Base-by-base conservation (phyloP, 2,329 filamentous ascomycete genomes). In the Sarocladium brachiariae region DNA sequence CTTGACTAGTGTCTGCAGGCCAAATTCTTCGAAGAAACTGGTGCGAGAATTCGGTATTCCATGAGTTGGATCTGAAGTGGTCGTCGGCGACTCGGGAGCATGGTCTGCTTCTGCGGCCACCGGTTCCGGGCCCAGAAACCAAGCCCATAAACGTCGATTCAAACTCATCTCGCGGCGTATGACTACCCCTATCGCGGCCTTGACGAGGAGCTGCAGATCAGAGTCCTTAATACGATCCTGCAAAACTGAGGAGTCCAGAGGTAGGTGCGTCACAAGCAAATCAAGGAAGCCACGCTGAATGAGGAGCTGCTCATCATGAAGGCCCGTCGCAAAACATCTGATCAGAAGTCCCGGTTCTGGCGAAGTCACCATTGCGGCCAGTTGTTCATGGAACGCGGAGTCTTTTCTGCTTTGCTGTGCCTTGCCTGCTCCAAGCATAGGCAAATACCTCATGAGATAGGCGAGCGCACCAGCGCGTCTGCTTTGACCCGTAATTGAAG, bases 201-300 rank as follows among this genome's bases (percentile, higher is more conserved):
- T 79, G 27, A 96, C 77, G 2, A 99, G 75, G 2, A 89, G 78
- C 62, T 96, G 85, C 16, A 96, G 73, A 61, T 99, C 95, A 30
- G 78, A 77, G 5, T 77, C 65, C 53, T 86, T 86, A 31, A 92
- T 86, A 41, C 78, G 80, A 14, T 79, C 76, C 63, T 95, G 91
- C 8, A 99, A 70, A 2, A 96, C 84, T 14, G 80, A 76, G 2
- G 91, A 92, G 61, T 91, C 83, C 6, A 99, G 72, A 4, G 95
- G 92, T 16, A 99, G 71, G 64, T 96, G 88, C 0, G 88, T 89
- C 9, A 97, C 92, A 14, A 99, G 76, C 25, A 99, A 70, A 66
- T 99, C 95, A 34, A 99, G 77, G 62, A 95, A 99, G 8, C 93
- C 93, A 55, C 93, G 81, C 65, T 99, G 95, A 24, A 96, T 91